Conservation (phyloP, 768 basidiomycete genomes). For the Lentinus brumalis region DNA sequence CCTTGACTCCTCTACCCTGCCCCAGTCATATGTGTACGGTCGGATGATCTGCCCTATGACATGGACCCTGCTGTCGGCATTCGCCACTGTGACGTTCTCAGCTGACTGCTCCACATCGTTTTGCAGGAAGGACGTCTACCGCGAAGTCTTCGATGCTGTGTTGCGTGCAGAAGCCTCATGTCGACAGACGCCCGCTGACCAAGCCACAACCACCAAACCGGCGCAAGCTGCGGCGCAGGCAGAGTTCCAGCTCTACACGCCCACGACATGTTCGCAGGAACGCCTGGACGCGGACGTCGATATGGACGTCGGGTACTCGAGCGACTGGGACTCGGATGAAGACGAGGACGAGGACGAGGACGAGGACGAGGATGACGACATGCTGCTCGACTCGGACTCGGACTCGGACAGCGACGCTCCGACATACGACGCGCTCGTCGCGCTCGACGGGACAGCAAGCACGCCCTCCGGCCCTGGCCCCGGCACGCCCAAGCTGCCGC, state of each 20-base stretch:
- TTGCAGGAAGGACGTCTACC: slow-evolving; percentile 8
- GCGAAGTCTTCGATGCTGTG: slow-evolving; percentile 13
- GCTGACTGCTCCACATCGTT: background rate
- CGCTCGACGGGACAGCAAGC: background rate
- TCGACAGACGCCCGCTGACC: background rate
- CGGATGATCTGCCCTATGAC: too few relatives aligned
- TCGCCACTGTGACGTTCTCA: background rate
- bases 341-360: slow-evolving; percentile 18
- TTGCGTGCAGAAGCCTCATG: slow-evolving; percentile 9
- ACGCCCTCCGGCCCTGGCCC: background rate
- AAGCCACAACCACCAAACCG: background rate
- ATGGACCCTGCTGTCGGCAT: background rate
- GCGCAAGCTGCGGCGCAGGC: background rate
- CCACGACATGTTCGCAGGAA: background rate
- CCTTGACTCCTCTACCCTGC: background rate
- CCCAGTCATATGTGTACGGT: background rate
- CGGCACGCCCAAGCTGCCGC: slow-evolving; percentile 4
- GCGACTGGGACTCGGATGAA: slow-evolving; percentile 9
- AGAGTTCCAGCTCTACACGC: slow-evolving; percentile 18
- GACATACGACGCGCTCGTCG: slow-evolving; percentile 9
- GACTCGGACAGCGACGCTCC: slow-evolving; percentile 3
- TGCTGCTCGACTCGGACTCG: slow-evolving; percentile 1
- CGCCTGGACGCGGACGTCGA: slow-evolving; percentile 9
- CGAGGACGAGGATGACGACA: slow-evolving; percentile 6
- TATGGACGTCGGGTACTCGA: slow-evolving; percentile 6